Percentiles rank a stretch among this genome's conserved stretches.
Conservation (phyloP, 2,329 filamentous ascomycete genomes). For the Xylaria sp. region DNA sequence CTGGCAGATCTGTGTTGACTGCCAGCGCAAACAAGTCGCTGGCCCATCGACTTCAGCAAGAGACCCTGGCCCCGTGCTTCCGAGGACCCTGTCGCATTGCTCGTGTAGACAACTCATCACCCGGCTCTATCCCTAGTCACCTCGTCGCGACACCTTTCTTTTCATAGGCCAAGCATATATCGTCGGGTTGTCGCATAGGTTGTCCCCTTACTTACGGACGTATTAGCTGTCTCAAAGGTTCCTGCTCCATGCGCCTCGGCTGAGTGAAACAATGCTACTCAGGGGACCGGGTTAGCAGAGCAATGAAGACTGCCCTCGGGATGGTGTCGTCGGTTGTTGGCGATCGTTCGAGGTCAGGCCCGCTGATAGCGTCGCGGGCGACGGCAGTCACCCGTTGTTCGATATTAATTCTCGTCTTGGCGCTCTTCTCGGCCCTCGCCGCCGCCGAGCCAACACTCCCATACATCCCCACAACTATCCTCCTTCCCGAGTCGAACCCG, state of each 20-base stretch:
- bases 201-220: conserved; percentile 19
- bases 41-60: conserved; percentile 5
- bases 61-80: conserved; percentile 25
- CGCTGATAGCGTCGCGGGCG: conserved; percentile 12
- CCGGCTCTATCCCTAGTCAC: too few relatives aligned
- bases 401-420: conserved; percentile 23
- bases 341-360: conserved; percentile 16
- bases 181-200: not conserved
- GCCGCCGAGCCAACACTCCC: conserved; percentile 58
- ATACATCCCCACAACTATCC: conserved; percentile 76
- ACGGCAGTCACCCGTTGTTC: conserved; percentile 29
- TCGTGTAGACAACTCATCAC: conserved; percentile 20
- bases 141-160: conserved; percentile 10
- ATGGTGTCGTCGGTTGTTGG: conserved; percentile 31
- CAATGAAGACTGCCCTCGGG: conserved; percentile 31
- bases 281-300: conserved; percentile 26
- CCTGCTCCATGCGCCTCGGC: conserved; percentile 14
- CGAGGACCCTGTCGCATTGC: conserved; percentile 5
- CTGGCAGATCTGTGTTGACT: conserved; percentile 7
- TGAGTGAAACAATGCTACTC: conserved; percentile 30
- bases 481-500: conserved; percentile 56
- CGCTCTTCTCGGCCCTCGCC: conserved; percentile 23
- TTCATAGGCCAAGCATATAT: conserved; percentile 5
- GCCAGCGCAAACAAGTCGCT: conserved; percentile 12
- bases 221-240: conserved; percentile 7